phyloP scores from a whole-genome alignment of 108 stramenopile species.

The Stephanodiscus triporus region DNA sequence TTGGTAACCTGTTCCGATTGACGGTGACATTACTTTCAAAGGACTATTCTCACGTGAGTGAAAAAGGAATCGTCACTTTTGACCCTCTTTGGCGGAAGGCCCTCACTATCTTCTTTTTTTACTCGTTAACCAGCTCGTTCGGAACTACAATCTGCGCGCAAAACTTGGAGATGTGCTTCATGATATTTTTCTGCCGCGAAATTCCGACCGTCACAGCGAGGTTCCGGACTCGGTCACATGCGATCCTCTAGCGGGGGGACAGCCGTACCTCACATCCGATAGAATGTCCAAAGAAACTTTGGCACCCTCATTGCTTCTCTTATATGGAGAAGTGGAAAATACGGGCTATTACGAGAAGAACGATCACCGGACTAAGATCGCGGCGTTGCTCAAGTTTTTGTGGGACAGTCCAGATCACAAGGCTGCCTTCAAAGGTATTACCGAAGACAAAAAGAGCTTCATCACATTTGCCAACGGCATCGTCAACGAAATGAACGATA shows the following conservation, averaged over 20 bases:
- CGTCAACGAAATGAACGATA: slow-evolving; percentile 97
- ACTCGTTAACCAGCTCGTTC: slow-evolving; percentile 59
- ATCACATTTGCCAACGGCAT: slow-evolving; percentile 98
- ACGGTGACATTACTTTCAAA: slow-evolving; percentile 79
- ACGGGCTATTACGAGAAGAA: slow-evolving; percentile 96
- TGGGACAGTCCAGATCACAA: slow-evolving; percentile 94
- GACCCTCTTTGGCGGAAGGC: background rate
- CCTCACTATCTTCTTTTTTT: slow-evolving; percentile 1
- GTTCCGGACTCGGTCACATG: slow-evolving; percentile 64
- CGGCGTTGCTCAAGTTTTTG: slow-evolving; percentile 89
- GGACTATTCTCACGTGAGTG: slow-evolving; percentile 63
- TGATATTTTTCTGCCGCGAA: slow-evolving; percentile 82
- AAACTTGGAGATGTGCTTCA: slow-evolving; percentile 92
- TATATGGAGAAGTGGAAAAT: slow-evolving; percentile 98
- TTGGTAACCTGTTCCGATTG: slow-evolving; percentile 69
- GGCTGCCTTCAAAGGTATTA: slow-evolving; percentile 88
- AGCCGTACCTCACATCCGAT: slow-evolving; percentile 78
- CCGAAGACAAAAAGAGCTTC: slow-evolving; percentile 86
- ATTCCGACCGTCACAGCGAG: slow-evolving; percentile 55
- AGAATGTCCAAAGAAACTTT: slow-evolving; percentile 82
- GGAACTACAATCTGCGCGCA: slow-evolving; percentile 93
- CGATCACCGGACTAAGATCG: slow-evolving; percentile 90
- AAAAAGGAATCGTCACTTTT: background rate
- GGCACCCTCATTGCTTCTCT: slow-evolving; percentile 92
- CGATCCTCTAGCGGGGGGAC: slow-evolving; percentile 74